Evolutionary conservation across 228 moss, liverwort and hornwort genomes (phyloP).

Genomic region (Sphagnum fallax): DNA sequence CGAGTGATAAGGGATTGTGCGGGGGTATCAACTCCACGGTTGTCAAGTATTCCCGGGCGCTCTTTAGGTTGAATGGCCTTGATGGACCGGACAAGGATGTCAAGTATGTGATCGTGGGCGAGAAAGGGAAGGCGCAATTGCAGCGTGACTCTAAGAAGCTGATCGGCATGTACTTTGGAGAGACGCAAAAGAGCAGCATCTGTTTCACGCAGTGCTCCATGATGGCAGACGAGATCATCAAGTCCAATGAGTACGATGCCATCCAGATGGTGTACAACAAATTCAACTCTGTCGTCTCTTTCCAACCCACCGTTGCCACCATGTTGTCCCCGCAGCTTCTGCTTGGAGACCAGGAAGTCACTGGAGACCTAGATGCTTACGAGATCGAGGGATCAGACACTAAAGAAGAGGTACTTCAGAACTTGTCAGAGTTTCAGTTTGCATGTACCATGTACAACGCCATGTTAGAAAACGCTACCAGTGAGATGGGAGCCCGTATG

Average conservation of each 20-base stretch:
- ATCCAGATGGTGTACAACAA: slow-evolving; percentile 86
- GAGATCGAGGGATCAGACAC: slow-evolving; percentile 70
- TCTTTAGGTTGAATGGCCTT: slow-evolving; percentile 46
- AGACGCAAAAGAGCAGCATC: slow-evolving; percentile 80
- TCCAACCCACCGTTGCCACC: slow-evolving; percentile 78
- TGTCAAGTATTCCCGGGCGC: slow-evolving; percentile 76
- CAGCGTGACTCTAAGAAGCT: slow-evolving; percentile 66
- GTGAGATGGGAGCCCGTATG: slow-evolving; percentile 94
- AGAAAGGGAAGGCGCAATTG: slow-evolving; percentile 75
- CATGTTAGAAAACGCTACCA: slow-evolving; percentile 51
- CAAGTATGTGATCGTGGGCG: slow-evolving; percentile 67
- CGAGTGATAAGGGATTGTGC: slow-evolving; percentile 90
- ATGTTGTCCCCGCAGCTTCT: slow-evolving; percentile 74
- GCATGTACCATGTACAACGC: slow-evolving; percentile 64
- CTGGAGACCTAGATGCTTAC: slow-evolving; percentile 53
- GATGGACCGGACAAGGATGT: slow-evolving; percentile 33
- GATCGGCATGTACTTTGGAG: slow-evolving; percentile 52
- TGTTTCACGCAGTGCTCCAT: slow-evolving; percentile 72
- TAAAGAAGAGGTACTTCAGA: slow-evolving; percentile 76
- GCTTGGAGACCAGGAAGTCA: slow-evolving; percentile 46
- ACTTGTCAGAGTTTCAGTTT: slow-evolving; percentile 83
- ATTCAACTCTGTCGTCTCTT: slow-evolving; percentile 79
- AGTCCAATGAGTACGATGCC: slow-evolving; percentile 76
- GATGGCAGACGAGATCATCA: slow-evolving; percentile 88
- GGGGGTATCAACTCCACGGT: slow-evolving; percentile 93